Evolutionary conservation across 805 yeast species (phyloP).

Genomic region (Monosporozyma aerobia): DNA sequence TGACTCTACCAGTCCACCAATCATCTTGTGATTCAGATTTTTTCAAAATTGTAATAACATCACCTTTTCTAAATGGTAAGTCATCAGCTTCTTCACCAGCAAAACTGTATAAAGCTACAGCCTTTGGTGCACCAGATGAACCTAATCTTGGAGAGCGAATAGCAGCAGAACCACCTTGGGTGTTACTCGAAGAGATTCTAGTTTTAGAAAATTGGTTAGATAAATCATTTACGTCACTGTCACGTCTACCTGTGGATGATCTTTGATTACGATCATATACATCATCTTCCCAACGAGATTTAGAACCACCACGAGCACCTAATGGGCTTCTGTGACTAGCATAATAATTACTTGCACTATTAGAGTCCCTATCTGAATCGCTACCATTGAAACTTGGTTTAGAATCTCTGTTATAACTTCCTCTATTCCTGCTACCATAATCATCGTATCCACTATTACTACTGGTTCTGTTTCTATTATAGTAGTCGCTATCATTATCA

Average conservation of each 20-base stretch:
- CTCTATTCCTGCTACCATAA: background rate
- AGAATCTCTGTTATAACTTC: constrained; percentile 7
- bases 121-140: constrained; percentile 49
- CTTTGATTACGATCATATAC: constrained; percentile 47
- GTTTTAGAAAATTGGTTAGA: constrained; percentile 32
- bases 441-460: constrained; percentile 13
- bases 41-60: constrained; percentile 76
- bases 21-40: constrained; percentile 85
- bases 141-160: constrained; percentile 7
- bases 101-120: constrained; percentile 81
- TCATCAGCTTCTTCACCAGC: constrained; percentile 94
- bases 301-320: constrained; percentile 17
- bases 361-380: constrained; percentile 22
- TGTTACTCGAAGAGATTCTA: constrained; percentile 30
- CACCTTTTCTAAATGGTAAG: constrained; percentile 88
- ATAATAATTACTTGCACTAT: constrained; percentile 36
- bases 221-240: constrained; percentile 29
- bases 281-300: constrained; percentile 80
- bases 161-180: constrained; percentile 8
- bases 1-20: constrained; percentile 96
- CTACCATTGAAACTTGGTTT: constrained; percentile 7
- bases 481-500: constrained; percentile 22
- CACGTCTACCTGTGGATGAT: background rate
- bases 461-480: constrained; percentile 7
- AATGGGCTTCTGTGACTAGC: constrained; percentile 21